These are phyloP conservation scores for Bonia amplexicaulis DNA, from an alignment of 176 grass and related monocot species.

Conservation along the genomic window DNA sequence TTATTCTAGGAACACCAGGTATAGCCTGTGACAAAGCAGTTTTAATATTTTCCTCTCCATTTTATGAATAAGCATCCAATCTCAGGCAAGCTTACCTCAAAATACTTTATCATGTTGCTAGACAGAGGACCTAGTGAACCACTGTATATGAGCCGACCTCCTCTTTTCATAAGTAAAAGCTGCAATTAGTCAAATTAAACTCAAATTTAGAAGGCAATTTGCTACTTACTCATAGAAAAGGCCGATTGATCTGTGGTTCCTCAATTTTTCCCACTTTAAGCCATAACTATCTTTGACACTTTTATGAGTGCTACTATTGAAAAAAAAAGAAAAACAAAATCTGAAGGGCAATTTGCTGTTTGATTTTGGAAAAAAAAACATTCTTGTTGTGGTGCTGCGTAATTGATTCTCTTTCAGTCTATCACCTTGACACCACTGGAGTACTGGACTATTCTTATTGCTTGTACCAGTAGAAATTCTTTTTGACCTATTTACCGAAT, in stretches of 20 bases:
- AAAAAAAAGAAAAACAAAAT: neutral
- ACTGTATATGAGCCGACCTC: slow-evolving; percentile 76
- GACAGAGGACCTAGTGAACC: slow-evolving; percentile 73
- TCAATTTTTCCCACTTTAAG: neutral
- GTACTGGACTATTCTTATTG: neutral
- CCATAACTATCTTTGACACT: neutral
- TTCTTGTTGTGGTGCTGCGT: neutral
- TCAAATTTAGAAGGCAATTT: slow-evolving; percentile 2
- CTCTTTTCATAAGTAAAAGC: slow-evolving; percentile 96
- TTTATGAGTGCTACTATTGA: neutral
- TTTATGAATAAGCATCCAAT: neutral
- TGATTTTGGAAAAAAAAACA: slow-evolving; percentile 1
- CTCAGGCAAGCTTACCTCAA: slow-evolving; percentile 59
- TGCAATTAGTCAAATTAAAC: slow-evolving; percentile 31
- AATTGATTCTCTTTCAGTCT: neutral
- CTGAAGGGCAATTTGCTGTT: neutral
- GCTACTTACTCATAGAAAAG: neutral
- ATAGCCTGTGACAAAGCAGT: slow-evolving; percentile 53
- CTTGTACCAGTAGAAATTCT: neutral
- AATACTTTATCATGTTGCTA: slow-evolving; percentile 81
- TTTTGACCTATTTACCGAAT: neutral
- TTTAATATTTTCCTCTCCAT: slow-evolving; percentile 3
- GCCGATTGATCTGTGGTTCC: neutral
- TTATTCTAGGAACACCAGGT: slow-evolving; percentile 76
- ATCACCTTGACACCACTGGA: slow-evolving; percentile 7